These are phyloP conservation scores for Luvunga scandens DNA, from an alignment of 345 rosid genomes.

Conservation along the genomic window DNA sequence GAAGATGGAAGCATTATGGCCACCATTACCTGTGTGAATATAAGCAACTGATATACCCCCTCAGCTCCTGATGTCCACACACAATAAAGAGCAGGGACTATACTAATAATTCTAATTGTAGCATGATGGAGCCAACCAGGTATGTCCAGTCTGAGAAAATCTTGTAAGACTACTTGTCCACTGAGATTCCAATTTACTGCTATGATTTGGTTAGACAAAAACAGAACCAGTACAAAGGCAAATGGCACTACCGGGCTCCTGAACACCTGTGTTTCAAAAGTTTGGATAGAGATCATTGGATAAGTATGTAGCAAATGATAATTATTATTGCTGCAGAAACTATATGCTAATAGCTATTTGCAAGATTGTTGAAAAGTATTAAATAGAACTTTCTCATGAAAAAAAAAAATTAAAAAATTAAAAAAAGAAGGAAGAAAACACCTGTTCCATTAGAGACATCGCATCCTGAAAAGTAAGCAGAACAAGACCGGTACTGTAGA, in stretches of 20 bases:
- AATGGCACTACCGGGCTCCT: slow-evolving; percentile 59
- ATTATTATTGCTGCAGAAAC: neutral
- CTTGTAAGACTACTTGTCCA: slow-evolving; percentile 70
- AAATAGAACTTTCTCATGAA: slow-evolving; percentile 1
- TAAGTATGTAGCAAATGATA: slow-evolving; percentile 15
- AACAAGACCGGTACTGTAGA: slow-evolving; percentile 67
- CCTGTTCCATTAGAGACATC: slow-evolving; percentile 91
- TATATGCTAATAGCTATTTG: neutral
- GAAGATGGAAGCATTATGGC: slow-evolving; percentile 91
- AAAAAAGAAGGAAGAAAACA: slow-evolving; percentile 9
- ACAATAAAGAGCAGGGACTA: slow-evolving; percentile 84
- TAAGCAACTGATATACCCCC: slow-evolving; percentile 83
- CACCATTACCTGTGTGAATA: slow-evolving; percentile 73
- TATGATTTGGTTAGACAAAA: slow-evolving; percentile 68
- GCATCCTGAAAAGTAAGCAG: slow-evolving; percentile 89
- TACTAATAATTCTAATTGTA: slow-evolving; percentile 73
- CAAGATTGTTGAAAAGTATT: slow-evolving; percentile 7
- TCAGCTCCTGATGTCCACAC: slow-evolving; percentile 89
- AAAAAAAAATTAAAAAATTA: slow-evolving; percentile 3
- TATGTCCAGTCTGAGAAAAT: slow-evolving; percentile 73
- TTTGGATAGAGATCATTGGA: neutral
- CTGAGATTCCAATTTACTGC: slow-evolving; percentile 80
- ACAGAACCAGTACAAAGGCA: slow-evolving; percentile 57
- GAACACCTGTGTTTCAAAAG: slow-evolving; percentile 51
- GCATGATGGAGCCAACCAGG: slow-evolving; percentile 94